Evolutionary conservation across 2,329 filamentous ascomycete genomes (phyloP), one percentile per base, ranked within the genome.

Genomic region (Penicillium frequentans): DNA sequence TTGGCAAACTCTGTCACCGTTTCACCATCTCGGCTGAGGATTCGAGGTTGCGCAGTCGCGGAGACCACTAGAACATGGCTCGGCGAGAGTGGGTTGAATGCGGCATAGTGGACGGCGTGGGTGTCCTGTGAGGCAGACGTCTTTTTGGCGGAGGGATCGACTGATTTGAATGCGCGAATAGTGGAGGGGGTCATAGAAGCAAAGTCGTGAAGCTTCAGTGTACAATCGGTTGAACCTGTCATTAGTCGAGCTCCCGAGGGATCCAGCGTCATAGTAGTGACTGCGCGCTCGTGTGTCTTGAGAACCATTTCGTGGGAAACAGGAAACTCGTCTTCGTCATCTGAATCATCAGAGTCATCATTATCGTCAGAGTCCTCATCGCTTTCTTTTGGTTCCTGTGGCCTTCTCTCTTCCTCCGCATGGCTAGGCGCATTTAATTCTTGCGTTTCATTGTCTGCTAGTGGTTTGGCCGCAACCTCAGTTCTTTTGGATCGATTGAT

Each of bases 181-280:
- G 95, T 98, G 5, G 92, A 95, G 1, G 93, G 91, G 0, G 93
- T 97, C 89, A 99, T 96, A 47, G 93, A 90, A 3, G 93, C 87
- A 73, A 99, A 96, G 72, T 99, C 93, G 77, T 97, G 92, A 19
- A 99, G 82, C 71, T 97, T 98, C 68, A 98, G 79, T 1, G 86
- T 90, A 74, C 92, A 96, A 75, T 99, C 95, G 59, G 89, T 90
- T 5, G 93, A 97, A 23, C 90, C 93, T n/a, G 91, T 95, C 48
- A 93, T 86, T 70, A 99, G 80, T 66, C 95, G 86, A 47, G 88
- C 88, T 11, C 95, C 95, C 0, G 92, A 87, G 0, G 90, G 87
- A 75, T 99, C 95, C 48, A 96, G 81, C 2, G 93, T 88, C 55
- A 92, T 82, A 0, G 90, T 88, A 7, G 93, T 97, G 43, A 98